A percentile compares a stretch with the other conserved stretches of the same genome.
Evolutionary conservation across 331 rosid species (phyloP).

Genomic region (Pyrus hybrid): DNA sequence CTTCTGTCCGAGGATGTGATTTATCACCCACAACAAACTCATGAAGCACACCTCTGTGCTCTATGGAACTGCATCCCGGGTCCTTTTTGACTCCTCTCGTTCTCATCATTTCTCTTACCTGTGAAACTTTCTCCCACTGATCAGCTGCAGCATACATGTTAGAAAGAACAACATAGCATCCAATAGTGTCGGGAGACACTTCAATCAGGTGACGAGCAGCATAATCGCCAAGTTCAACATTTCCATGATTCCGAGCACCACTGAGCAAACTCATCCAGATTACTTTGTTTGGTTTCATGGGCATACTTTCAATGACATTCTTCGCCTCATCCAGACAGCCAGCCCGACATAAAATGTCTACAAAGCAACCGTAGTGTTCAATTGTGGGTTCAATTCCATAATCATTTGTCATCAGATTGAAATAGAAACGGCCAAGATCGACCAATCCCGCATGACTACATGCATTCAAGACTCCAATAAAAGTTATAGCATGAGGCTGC

Average conservation of each 20-base stretch:
- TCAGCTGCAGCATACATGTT: conserved; percentile 52
- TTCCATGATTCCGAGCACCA: conserved; percentile 40
- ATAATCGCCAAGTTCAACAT: conserved; percentile 35
- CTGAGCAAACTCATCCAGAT: conserved; percentile 60
- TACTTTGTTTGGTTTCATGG: conserved; percentile 43
- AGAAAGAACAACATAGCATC: conserved; percentile 48
- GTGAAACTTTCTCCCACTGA: conserved; percentile 44
- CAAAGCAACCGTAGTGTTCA: conserved; percentile 57
- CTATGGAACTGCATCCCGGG: conserved; percentile 49
- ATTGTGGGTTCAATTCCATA: conserved; percentile 45
- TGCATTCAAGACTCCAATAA: conserved; percentile 58
- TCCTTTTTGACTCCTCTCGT: conserved; percentile 39
- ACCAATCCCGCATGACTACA: conserved; percentile 61
- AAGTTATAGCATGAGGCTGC: conserved; percentile 47
- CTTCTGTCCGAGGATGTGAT: conserved; percentile 40
- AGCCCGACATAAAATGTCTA: conserved; percentile 52
- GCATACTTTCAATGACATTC: conserved; percentile 36
- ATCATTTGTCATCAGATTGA: conserved; percentile 36
- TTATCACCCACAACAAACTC: conserved; percentile 42
- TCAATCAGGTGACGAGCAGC: conserved; percentile 47
- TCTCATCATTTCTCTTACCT: conserved; percentile 48
- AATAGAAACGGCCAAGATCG: conserved; percentile 31
- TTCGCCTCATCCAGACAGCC: conserved; percentile 53
- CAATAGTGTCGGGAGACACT: conserved; percentile 32
- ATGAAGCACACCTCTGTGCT: conserved; percentile 41